phyloP scores from a whole-genome alignment of 148 eudicot genomes.

The Diospyros lotus region DNA sequence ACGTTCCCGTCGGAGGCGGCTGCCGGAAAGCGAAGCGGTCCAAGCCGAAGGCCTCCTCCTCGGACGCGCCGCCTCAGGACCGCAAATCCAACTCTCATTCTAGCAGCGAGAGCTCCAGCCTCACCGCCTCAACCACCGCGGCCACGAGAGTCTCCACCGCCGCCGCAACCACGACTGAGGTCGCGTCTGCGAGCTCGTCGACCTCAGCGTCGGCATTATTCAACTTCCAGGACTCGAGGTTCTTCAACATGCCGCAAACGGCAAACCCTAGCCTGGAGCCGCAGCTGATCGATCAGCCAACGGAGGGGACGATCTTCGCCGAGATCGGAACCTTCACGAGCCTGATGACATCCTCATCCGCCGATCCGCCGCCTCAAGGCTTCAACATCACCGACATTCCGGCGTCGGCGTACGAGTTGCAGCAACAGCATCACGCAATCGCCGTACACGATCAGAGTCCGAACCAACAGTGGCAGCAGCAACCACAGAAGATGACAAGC shows the following conservation, averaged over 20 bases:
- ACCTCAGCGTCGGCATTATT: conserved; percentile 6
- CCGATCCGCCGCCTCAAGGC: conserved; percentile 15
- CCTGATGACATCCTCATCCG: conserved; percentile 32
- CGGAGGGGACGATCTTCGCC: conserved; percentile 20
- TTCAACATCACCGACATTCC: conserved; percentile 23
- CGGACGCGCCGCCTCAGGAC: not conserved
- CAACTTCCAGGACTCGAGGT: conserved; percentile 19
- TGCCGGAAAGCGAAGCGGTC: conserved; percentile 51
- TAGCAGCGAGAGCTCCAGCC: conserved; percentile 47
- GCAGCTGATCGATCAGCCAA: conserved; percentile 12
- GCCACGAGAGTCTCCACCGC: not conserved
- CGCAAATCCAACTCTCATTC: conserved; percentile 20
- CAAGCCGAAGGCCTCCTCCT: conserved; percentile 9
- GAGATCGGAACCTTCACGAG: conserved; percentile 35
- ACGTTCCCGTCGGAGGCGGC: conserved; percentile 71
- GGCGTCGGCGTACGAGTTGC: conserved; percentile 21
- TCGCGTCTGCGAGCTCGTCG: conserved; percentile 13
- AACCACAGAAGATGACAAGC: not conserved
- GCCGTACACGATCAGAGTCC: conserved; percentile 1
- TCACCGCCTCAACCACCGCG: conserved; percentile 35
- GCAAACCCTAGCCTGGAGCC: conserved; percentile 14
- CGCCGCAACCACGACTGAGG: conserved; percentile 10
- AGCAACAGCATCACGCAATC: not conserved
- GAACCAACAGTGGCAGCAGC: conserved; percentile 11
- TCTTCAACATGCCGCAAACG: conserved; percentile 12